Conservation (phyloP, 2,329 filamentous ascomycete species). For the Ceratocystis cacaofunesta region DNA sequence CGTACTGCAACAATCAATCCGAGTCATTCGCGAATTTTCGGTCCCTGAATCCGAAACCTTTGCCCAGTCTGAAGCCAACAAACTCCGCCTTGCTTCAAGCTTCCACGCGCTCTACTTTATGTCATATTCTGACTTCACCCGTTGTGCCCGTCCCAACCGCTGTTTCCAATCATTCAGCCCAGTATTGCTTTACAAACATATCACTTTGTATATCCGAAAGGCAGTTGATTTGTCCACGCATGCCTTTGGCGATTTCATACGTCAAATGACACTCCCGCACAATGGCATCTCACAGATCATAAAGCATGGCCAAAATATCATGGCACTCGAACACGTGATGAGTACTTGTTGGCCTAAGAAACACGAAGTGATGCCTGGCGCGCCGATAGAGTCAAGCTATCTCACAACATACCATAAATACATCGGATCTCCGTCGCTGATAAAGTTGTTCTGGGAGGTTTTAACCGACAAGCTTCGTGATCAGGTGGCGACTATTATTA, state of each 20-base stretch:
- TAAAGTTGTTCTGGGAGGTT: conserved; percentile 86
- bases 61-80: conserved; percentile 56
- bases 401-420: conserved; percentile 42
- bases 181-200: conserved; percentile 48
- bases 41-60: conserved; percentile 45
- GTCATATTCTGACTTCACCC: conserved; percentile 29
- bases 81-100: conserved; percentile 57
- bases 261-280: conserved; percentile 62
- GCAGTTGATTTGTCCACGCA: conserved; percentile 66
- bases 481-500: conserved; percentile 71
- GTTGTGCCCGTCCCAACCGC: not conserved
- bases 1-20: conserved; percentile 28
- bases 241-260: conserved; percentile 58
- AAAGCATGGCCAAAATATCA: conserved; percentile 51
- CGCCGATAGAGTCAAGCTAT: not conserved
- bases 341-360: conserved; percentile 48
- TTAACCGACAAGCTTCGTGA: conserved; percentile 63
- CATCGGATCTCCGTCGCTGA: conserved; percentile 76
- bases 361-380: conserved; percentile 48
- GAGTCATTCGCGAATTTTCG: conserved; percentile 71
- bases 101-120: conserved; percentile 66
- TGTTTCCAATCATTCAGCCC: conserved; percentile 45
- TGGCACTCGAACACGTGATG: conserved; percentile 72
- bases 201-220: conserved; percentile 47
- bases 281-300: conserved; percentile 34